phyloP scores from a whole-genome alignment of 1,284 basidiomycete genomes.

The Trichosporon faecale region DNA sequence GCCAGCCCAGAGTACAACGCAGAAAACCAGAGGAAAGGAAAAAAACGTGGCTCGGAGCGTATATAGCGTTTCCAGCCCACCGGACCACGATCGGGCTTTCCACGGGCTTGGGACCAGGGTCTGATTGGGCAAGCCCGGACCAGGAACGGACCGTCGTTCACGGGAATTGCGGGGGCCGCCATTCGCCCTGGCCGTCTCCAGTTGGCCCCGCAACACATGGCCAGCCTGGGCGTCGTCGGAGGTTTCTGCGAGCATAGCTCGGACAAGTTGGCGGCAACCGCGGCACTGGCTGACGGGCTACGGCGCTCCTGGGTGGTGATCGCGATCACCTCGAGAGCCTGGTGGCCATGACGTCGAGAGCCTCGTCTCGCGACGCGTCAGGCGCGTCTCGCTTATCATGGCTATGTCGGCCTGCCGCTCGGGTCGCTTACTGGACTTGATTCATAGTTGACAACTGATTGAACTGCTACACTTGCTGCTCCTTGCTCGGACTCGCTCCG shows the following conservation, averaged over 20 bases:
- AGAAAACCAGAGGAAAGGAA: not conserved
- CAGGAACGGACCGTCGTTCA: not conserved
- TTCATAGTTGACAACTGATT: not conserved
- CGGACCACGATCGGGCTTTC: not conserved
- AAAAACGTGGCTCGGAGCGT: conserved; percentile 1
- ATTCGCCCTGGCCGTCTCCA: not conserved
- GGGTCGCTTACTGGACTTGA: not conserved
- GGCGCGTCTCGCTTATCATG: not conserved
- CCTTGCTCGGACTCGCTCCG: not conserved
- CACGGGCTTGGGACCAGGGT: not conserved
- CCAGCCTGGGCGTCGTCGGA: not conserved
- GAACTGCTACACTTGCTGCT: not conserved
- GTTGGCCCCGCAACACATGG: not conserved
- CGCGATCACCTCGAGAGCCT: not conserved
- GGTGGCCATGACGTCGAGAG: not conserved
- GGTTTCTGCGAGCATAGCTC: not conserved
- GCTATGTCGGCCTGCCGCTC: not conserved
- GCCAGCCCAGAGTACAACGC: not conserved
- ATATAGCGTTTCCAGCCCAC: conserved; percentile 2
- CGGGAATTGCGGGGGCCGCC: not conserved
- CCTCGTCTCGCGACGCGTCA: no score
- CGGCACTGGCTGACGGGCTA: no score
- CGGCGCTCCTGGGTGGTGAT: not conserved
- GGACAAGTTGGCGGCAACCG: no score
- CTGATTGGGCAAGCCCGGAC: not conserved